Evolutionary conservation across 495 filamentous ascomycete species (phyloP).

Genomic region (Sordaria brevicollis): DNA sequence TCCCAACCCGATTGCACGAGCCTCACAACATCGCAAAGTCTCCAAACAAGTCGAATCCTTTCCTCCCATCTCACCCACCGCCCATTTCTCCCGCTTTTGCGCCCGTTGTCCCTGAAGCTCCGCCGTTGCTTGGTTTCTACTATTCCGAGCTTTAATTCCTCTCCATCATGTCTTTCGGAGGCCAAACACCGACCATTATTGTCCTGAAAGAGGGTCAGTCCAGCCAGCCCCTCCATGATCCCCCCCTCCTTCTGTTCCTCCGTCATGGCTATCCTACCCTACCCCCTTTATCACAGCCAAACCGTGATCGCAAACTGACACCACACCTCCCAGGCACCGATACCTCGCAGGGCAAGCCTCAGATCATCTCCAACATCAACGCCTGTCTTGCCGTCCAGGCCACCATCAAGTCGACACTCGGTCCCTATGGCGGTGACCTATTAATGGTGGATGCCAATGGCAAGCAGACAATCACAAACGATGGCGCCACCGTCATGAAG

Average conservation of each 20-base stretch:
- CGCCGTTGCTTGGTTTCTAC: conserved; percentile 1
- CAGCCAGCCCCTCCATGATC: conserved; percentile 22
- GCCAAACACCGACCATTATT: conserved; percentile 96
- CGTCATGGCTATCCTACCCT: background rate
- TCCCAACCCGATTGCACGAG: background rate
- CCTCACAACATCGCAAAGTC: background rate
- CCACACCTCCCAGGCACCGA: conserved; percentile 63
- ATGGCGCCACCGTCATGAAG: conserved; percentile 98
- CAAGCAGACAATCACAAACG: conserved; percentile 94
- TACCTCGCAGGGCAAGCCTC: conserved; percentile 90
- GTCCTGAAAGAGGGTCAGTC: conserved; percentile 93
- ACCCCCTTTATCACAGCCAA: background rate
- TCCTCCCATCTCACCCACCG: background rate
- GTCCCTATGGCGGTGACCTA: conserved; percentile 95
- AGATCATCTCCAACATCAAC: conserved; percentile 98
- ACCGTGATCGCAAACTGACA: conserved; percentile 12
- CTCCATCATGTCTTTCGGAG: conserved; percentile 79
- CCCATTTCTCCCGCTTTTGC: background rate
- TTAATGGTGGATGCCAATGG: conserved; percentile 93
- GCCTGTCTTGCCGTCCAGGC: conserved; percentile 95
- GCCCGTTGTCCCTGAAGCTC: conserved; percentile 6
- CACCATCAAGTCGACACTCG: conserved; percentile 88
- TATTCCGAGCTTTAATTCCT: background rate
- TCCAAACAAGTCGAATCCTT: background rate
- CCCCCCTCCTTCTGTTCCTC: background rate